A percentile compares a stretch with the other conserved stretches of the same genome.
Conservation (phyloP, 2,329 filamentous ascomycete genomes). For the Arthrocladium fulminans region DNA sequence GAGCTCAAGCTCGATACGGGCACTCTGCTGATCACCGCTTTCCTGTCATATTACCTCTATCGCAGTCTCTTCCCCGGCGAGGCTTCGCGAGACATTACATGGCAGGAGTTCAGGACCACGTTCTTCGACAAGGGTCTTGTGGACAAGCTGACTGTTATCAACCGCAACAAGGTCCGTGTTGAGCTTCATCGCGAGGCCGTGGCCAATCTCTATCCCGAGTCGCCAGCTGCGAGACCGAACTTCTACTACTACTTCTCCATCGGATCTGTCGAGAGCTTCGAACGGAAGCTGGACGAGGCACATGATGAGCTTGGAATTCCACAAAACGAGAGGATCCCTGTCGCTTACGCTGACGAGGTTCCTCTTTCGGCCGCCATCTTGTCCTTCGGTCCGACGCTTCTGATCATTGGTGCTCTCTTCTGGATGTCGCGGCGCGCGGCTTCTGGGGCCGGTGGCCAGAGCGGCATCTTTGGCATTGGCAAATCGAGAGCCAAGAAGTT, state of each 20-base stretch:
- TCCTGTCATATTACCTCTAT: constrained; percentile 56
- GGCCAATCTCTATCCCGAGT: constrained; percentile 65
- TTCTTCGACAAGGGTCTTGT: constrained; percentile 95
- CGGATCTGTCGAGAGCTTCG: constrained; percentile 87
- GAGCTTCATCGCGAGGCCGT: constrained; percentile 69
- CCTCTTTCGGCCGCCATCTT: constrained; percentile 63
- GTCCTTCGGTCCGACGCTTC: constrained; percentile 74
- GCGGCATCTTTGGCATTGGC: constrained; percentile 89
- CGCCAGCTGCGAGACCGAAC: constrained; percentile 56
- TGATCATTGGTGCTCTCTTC: constrained; percentile 74
- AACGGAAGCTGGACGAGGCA: constrained; percentile 76
- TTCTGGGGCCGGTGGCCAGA: constrained; percentile 54
- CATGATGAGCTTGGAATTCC: constrained; percentile 84
- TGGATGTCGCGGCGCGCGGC: constrained; percentile 70
- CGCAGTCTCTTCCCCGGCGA: constrained; percentile 58
- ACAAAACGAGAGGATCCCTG: constrained; percentile 77
- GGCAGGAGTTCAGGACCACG: constrained; percentile 89
- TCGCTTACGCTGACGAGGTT: constrained; percentile 74
- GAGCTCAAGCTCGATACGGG: constrained; percentile 47
- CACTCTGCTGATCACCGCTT: constrained; percentile 48
- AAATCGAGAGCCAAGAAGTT: constrained; percentile 95
- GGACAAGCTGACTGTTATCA: constrained; percentile 77
- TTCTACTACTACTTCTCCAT: constrained; percentile 93
- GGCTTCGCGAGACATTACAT: constrained; percentile 74
- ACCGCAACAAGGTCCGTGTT: constrained; percentile 68